phyloP scores from a whole-genome alignment of 208 protist genomes.

The Porcisia deanei region DNA sequence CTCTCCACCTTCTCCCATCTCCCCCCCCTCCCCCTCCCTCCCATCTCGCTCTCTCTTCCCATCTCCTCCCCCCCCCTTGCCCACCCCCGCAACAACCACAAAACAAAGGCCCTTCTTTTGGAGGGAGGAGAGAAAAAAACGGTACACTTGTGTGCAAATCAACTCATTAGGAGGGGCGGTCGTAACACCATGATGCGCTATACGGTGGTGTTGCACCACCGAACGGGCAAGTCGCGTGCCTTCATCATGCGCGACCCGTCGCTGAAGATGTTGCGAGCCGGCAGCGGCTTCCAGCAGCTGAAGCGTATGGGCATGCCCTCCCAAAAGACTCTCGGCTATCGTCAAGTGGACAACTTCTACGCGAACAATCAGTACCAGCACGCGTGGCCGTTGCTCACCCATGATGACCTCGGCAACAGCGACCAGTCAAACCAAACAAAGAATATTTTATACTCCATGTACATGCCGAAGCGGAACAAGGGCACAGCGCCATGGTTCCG shows the following conservation, averaged over 20 bases:
- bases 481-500: conserved; percentile 91
- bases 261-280: conserved; percentile 66
- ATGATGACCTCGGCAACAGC: conserved; percentile 90
- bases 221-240: conserved; percentile 76
- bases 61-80: too few relatives aligned
- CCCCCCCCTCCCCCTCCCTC: too few relatives aligned
- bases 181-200: conserved; percentile 53
- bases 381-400: conserved; percentile 87
- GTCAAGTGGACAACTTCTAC: conserved; percentile 76
- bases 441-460: conserved; percentile 90
- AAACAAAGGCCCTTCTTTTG: background rate
- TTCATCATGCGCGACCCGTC: conserved; percentile 85
- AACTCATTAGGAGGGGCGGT: background rate
- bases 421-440: conserved; percentile 90
- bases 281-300: conserved; percentile 68
- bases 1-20: too few relatives aligned
- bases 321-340: conserved; percentile 55
- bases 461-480: conserved; percentile 93
- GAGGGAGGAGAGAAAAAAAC: background rate
- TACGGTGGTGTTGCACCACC: conserved; percentile 52
- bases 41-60: too few relatives aligned
- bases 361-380: conserved; percentile 89
- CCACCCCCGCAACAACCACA: too few relatives aligned
- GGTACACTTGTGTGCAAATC: background rate
- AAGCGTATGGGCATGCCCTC: conserved; percentile 80